Conservation (phyloP, 2,329 filamentous ascomycete species). For the Neonectria hederae region DNA sequence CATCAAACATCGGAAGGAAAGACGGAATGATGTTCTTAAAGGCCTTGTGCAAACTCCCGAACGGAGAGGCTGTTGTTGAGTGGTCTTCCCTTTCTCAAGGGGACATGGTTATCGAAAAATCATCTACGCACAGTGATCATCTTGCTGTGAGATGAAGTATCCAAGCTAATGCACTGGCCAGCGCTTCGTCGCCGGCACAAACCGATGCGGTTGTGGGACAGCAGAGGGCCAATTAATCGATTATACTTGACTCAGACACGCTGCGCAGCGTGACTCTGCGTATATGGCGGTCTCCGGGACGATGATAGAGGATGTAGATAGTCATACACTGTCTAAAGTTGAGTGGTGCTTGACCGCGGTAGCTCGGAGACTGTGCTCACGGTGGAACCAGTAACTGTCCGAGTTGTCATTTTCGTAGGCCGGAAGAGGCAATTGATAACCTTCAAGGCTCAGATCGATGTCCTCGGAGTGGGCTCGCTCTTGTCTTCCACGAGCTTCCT, state of each 20-base stretch:
- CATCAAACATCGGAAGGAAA: background rate
- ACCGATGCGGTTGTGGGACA: constrained; percentile 8
- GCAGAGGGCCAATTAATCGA: constrained; percentile 6
- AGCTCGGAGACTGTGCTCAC: background rate
- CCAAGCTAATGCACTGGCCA: background rate
- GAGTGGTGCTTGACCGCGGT: background rate
- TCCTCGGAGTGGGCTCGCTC: background rate
- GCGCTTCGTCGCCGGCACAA: constrained; percentile 1
- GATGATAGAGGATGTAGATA: background rate
- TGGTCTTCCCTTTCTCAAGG: too few species aligned
- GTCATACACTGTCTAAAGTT: background rate
- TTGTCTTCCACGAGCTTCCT: background rate
- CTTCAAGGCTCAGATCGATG: background rate
- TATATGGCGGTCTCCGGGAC: background rate
- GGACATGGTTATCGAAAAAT: too few species aligned
- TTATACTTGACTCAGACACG: constrained; percentile 33
- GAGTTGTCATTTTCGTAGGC: background rate
- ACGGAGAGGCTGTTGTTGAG: background rate
- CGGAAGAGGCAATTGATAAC: constrained; percentile 7
- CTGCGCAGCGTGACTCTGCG: background rate
- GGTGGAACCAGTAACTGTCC: background rate
- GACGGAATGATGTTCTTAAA: background rate
- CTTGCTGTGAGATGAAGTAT: background rate
- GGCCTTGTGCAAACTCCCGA: background rate
- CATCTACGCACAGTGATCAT: background rate